Percentiles rank a stretch among this genome's conserved stretches.
phyloP scores from a whole-genome alignment of 1,284 basidiomycete species.

The Pisolithus thermaeus region DNA sequence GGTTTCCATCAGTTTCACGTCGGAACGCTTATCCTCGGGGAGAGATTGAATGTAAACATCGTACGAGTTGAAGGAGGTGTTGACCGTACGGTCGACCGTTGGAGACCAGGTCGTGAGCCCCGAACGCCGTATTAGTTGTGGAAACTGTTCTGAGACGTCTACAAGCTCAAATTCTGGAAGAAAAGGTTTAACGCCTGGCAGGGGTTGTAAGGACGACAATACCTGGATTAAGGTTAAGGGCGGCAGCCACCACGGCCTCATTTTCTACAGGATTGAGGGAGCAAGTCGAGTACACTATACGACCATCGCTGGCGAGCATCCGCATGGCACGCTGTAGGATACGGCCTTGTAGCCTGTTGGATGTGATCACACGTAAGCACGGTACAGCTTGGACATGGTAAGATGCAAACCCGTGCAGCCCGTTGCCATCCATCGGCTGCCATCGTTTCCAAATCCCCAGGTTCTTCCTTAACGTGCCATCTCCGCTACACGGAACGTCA shows the following conservation, averaged over 20 bases:
- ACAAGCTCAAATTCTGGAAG: slow-evolving; percentile 71
- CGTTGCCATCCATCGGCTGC: slow-evolving; percentile 86
- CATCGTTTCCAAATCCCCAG: slow-evolving; percentile 93
- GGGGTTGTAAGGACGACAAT: slow-evolving; percentile 1
- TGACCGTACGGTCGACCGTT: slow-evolving; percentile 39
- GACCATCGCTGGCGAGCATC: slow-evolving; percentile 80
- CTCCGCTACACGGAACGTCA: slow-evolving; percentile 97
- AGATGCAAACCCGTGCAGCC: slow-evolving; percentile 71
- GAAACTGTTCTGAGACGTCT: slow-evolving; percentile 70
- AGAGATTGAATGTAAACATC: slow-evolving; percentile 47
- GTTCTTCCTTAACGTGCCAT: slow-evolving; percentile 96
- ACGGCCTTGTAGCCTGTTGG: slow-evolving; percentile 76
- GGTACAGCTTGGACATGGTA: background rate
- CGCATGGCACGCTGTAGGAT: slow-evolving; percentile 92
- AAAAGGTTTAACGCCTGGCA: background rate
- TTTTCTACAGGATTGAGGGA: slow-evolving; percentile 98
- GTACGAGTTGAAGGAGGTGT: slow-evolving; percentile 38
- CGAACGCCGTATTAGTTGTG: slow-evolving; percentile 67
- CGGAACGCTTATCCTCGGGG: slow-evolving; percentile 41
- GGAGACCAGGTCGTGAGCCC: slow-evolving; percentile 78
- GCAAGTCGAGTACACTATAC: slow-evolving; percentile 97
- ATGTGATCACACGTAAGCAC: background rate
- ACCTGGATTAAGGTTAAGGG: slow-evolving; percentile 70
- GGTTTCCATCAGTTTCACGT: slow-evolving; percentile 59
- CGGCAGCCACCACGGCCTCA: slow-evolving; percentile 91